Percentiles rank a stretch among this genome's conserved stretches.
Evolutionary conservation across 768 basidiomycete species (phyloP).

Genomic region (Leccinum imitatum): DNA sequence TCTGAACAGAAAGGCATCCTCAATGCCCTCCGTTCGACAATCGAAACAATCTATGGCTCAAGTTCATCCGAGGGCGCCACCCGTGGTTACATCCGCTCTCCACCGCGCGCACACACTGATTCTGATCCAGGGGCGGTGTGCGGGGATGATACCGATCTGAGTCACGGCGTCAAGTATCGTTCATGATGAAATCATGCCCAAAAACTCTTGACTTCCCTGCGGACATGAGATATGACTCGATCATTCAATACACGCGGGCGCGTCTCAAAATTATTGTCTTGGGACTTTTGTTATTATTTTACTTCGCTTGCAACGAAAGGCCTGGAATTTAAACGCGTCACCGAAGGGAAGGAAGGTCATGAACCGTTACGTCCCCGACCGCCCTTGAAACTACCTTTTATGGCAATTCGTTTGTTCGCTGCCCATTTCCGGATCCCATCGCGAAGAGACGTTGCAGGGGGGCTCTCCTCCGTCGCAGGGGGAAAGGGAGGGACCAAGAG

Average conservation of each 20-base stretch:
- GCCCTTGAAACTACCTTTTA: conserved; percentile 38
- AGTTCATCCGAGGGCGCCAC: conserved; percentile 22
- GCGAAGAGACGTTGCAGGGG: conserved; percentile 22
- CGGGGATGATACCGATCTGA: conserved; percentile 16
- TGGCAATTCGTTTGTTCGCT: conserved; percentile 38
- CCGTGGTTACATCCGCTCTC: conserved; percentile 21
- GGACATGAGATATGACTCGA: conserved; percentile 22
- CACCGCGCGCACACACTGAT: conserved; percentile 3
- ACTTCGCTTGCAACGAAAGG: conserved; percentile 27
- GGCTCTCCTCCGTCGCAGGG: conserved; percentile 25
- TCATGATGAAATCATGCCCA: conserved; percentile 8
- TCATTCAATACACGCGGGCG: conserved; percentile 1
- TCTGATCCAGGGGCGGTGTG: conserved; percentile 13
- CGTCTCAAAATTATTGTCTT: conserved; percentile 21
- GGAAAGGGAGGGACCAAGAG: conserved; percentile 14
- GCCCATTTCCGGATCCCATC: conserved; percentile 32
- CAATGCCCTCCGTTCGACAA: conserved; percentile 12
- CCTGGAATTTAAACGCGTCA: conserved; percentile 32
- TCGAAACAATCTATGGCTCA: conserved; percentile 2
- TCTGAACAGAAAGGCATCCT: conserved; percentile 5
- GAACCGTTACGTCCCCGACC: conserved; percentile 33
- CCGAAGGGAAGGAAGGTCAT: conserved; percentile 23
- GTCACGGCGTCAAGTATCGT: conserved; percentile 3
- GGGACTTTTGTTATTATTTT: conserved; percentile 1
- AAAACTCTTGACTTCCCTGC: conserved; percentile 14